phyloP scores from a whole-genome alignment of 2,329 filamentous ascomycete genomes.

The Aspergillus flavus region DNA sequence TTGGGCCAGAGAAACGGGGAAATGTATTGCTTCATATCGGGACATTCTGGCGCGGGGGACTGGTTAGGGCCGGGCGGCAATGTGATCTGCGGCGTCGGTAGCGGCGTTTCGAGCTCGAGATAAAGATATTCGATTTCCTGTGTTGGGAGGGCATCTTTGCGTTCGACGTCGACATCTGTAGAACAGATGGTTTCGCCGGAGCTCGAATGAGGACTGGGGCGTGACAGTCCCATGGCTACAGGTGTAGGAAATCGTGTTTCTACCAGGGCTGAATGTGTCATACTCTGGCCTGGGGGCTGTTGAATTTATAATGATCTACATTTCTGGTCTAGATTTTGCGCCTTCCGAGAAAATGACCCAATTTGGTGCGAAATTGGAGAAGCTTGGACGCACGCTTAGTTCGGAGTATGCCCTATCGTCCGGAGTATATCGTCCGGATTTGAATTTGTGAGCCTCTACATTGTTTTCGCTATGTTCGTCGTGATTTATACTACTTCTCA shows the following conservation, averaged over 20 bases:
- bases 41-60: conserved; percentile 56
- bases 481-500: too few relatives aligned
- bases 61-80: conserved; percentile 32
- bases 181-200: conserved; percentile 7
- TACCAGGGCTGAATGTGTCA: background rate
- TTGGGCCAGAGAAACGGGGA: conserved; percentile 75
- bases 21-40: conserved; percentile 66
- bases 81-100: conserved; percentile 50
- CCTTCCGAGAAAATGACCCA: background rate
- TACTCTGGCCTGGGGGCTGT: background rate
- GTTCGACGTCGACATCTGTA: background rate
- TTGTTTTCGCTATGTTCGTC: too few relatives aligned
- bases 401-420: too few relatives aligned
- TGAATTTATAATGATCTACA: background rate
- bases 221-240: background rate
- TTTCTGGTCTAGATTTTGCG: background rate
- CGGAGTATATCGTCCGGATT: too few relatives aligned
- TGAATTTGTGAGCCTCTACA: too few relatives aligned
- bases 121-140: conserved; percentile 58
- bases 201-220: background rate
- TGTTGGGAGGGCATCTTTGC: background rate
- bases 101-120: conserved; percentile 62
- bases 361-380: conserved; percentile 1
- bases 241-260: background rate
- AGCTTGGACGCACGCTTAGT: background rate